Percentiles rank a stretch among this genome's conserved stretches.
Conservation (phyloP, 2,329 filamentous ascomycete species). For the Xylariaceae sp. region DNA sequence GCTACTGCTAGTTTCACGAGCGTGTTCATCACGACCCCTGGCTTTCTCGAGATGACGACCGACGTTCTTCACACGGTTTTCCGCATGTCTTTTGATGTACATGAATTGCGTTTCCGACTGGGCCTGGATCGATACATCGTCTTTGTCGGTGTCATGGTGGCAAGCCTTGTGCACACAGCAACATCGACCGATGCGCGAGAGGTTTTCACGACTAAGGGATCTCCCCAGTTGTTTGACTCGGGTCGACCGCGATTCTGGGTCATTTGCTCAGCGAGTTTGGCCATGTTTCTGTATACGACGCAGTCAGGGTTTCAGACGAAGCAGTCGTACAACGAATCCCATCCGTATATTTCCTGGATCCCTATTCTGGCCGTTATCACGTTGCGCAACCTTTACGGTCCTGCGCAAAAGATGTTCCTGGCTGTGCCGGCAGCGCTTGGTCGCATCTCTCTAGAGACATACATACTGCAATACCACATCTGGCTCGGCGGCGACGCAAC, state of each 20-base stretch:
- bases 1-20: slow-evolving; percentile 39
- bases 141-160: slow-evolving; percentile 51
- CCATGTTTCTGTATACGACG: slow-evolving; percentile 33
- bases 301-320: slow-evolving; percentile 27
- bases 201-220: slow-evolving; percentile 17
- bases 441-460: slow-evolving; percentile 53
- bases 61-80: slow-evolving; percentile 37
- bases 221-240: slow-evolving; percentile 10
- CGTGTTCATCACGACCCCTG: slow-evolving; percentile 31
- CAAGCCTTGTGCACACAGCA: slow-evolving; percentile 36
- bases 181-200: slow-evolving; percentile 18
- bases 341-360: slow-evolving; percentile 50
- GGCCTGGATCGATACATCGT: slow-evolving; percentile 50
- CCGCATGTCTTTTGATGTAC: slow-evolving; percentile 44
- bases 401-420: slow-evolving; percentile 41
- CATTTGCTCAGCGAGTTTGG: slow-evolving; percentile 27
- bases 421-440: slow-evolving; percentile 50
- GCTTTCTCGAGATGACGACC: slow-evolving; percentile 40
- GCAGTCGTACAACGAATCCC: slow-evolving; percentile 43
- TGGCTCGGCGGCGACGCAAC: slow-evolving; percentile 56
- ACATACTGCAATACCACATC: slow-evolving; percentile 56
- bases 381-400: slow-evolving; percentile 44
- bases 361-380: slow-evolving; percentile 49
- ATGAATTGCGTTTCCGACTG: slow-evolving; percentile 47
- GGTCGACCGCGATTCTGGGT: slow-evolving; percentile 9